Evolutionary conservation across 768 basidiomycete genomes (phyloP).

Genomic region (Panaeolus cyanescens): DNA sequence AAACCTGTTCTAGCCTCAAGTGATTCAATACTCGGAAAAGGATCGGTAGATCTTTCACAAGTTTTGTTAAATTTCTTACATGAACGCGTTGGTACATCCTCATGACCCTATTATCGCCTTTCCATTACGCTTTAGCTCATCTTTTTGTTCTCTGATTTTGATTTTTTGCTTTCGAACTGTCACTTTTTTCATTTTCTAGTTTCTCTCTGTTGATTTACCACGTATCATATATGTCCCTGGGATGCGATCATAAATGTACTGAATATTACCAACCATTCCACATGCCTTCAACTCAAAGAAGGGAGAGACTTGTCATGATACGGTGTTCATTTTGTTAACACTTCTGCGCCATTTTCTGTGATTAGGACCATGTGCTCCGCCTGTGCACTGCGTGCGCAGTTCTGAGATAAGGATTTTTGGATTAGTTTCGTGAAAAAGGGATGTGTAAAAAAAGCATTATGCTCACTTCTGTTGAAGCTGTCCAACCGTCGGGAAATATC

Average conservation of each 20-base stretch:
- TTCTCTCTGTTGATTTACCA: slow-evolving; percentile 9
- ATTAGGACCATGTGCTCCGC: slow-evolving; percentile 90
- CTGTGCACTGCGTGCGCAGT: slow-evolving; percentile 81
- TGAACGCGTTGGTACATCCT: slow-evolving; percentile 52
- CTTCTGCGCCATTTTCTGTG: slow-evolving; percentile 74
- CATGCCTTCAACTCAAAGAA: not conserved
- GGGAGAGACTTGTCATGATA: not conserved
- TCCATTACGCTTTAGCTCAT: slow-evolving; percentile 7
- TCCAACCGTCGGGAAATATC: slow-evolving; percentile 94
- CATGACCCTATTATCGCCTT: slow-evolving; percentile 25
- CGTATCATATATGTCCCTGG: not conserved
- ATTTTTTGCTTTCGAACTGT: slow-evolving; percentile 5
- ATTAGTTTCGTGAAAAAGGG: not conserved
- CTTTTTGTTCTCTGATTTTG: slow-evolving; percentile 9
- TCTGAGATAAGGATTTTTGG: slow-evolving; percentile 39
- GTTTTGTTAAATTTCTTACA: slow-evolving; percentile 67
- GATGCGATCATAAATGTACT: slow-evolving; percentile 16
- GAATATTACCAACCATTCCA: not conserved
- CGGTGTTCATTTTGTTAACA: slow-evolving; percentile 54
- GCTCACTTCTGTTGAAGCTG: slow-evolving; percentile 81
- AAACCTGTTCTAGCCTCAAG: slow-evolving; percentile 66
- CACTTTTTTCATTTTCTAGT: slow-evolving; percentile 9
- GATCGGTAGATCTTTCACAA: slow-evolving; percentile 55
- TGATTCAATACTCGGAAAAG: slow-evolving; percentile 45
- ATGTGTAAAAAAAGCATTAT: not conserved